Percentiles rank a stretch among this genome's conserved stretches.
phyloP scores from a whole-genome alignment of 2,329 filamentous ascomycete genomes.

The Ascomycota sp. region DNA sequence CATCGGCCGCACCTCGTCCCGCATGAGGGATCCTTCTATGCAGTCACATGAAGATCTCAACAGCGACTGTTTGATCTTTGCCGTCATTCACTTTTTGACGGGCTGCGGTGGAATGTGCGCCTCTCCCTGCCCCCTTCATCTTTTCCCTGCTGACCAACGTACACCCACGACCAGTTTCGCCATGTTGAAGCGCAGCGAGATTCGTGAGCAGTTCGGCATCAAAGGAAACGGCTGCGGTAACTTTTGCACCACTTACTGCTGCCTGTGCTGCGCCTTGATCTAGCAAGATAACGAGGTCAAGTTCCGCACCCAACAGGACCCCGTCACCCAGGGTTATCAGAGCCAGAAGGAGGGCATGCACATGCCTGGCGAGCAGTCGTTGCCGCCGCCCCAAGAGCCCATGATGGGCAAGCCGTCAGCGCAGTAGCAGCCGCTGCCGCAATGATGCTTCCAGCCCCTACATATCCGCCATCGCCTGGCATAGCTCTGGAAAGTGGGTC shows the following conservation, averaged over 20 bases:
- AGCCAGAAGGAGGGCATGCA: constrained; percentile 16
- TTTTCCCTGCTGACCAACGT: background rate
- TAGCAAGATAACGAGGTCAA: constrained; percentile 37
- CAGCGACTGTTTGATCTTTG: constrained; percentile 20
- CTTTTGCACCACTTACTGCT: constrained; percentile 32
- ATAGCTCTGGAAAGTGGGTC: too few species aligned
- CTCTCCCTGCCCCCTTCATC: background rate
- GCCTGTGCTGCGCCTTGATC: constrained; percentile 33
- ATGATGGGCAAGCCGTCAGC: too few species aligned
- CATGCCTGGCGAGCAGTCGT: constrained; percentile 8
- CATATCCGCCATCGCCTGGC: too few species aligned
- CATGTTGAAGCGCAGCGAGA: constrained; percentile 31
- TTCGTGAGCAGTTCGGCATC: constrained; percentile 32
- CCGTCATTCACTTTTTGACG: constrained; percentile 16
- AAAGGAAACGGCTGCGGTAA: constrained; percentile 25
- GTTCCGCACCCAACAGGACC: constrained; percentile 6
- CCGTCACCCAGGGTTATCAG: constrained; percentile 16
- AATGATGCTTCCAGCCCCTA: too few species aligned
- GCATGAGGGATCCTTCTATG: constrained; percentile 22
- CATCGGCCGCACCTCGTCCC: constrained; percentile 21
- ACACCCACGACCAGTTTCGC: constrained; percentile 17
- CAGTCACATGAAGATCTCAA: constrained; percentile 18
- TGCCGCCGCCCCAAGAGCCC: constrained; percentile 1
- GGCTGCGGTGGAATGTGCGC: constrained; percentile 23
- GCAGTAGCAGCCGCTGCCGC: constrained; percentile 1